A percentile compares a stretch with the other conserved stretches of the same genome.
Evolutionary conservation across 257 asterid species (phyloP).

Genomic region (Apocynum venetum): DNA sequence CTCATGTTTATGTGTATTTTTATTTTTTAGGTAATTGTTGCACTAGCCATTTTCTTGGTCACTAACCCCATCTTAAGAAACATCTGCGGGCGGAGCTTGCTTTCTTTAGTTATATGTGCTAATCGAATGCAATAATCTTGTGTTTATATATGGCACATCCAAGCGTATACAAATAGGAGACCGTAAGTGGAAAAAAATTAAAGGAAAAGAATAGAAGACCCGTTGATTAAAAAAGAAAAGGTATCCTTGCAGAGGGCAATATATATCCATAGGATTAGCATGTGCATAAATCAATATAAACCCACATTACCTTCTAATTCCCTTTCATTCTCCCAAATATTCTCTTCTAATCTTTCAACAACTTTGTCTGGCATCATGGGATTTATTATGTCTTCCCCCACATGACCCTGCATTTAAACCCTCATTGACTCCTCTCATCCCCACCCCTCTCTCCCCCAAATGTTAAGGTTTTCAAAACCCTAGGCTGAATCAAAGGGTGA

Average conservation of each 20-base stretch:
- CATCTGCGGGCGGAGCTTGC: background rate
- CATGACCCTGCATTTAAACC: conserved; percentile 35
- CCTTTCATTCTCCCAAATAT: conserved; percentile 79
- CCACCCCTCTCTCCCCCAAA: conserved; percentile 15
- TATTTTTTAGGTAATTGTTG: background rate
- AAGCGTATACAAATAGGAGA: too few species aligned
- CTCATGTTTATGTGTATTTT: background rate
- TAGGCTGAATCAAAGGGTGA: conserved; percentile 65
- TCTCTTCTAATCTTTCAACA: conserved; percentile 74
- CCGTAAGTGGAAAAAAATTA: background rate
- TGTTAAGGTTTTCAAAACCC: conserved; percentile 50
- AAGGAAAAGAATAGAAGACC: background rate
- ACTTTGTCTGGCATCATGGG: conserved; percentile 74
- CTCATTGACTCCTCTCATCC: conserved; percentile 24
- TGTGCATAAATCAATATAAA: conserved; percentile 44
- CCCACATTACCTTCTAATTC: conserved; percentile 88
- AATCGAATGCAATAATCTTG: too few species aligned
- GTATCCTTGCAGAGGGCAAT: background rate
- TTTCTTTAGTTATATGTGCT: too few species aligned
- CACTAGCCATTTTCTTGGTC: background rate
- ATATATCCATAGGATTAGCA: conserved; percentile 23
- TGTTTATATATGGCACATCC: too few species aligned
- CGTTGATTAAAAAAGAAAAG: background rate
- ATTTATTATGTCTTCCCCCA: conserved; percentile 70
- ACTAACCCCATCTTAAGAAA: background rate